Evolutionary conservation across 2,329 filamentous ascomycete genomes (phyloP).

Genomic region (Fusarium clavum): DNA sequence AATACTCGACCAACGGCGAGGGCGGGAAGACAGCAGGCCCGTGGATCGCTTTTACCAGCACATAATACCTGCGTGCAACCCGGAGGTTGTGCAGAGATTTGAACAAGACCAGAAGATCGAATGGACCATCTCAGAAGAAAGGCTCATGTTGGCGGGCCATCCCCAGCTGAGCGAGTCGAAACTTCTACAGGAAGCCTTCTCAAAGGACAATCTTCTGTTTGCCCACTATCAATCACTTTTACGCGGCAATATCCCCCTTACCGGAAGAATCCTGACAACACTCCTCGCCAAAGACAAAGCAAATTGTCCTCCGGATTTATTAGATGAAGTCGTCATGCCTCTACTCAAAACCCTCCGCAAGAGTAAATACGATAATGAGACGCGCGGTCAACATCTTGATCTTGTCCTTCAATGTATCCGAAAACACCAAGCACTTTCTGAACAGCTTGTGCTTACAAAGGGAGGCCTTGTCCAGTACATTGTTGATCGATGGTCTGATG

Average conservation of each 20-base stretch:
- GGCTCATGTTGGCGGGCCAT: conserved; percentile 30
- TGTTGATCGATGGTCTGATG: conserved; percentile 26
- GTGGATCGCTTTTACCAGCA: conserved; percentile 39
- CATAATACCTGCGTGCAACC: conserved; percentile 42
- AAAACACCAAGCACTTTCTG: conserved; percentile 7
- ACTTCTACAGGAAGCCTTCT: conserved; percentile 34
- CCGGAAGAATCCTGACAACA: conserved; percentile 19
- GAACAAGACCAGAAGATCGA: conserved; percentile 21
- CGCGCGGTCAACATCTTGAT: conserved; percentile 26
- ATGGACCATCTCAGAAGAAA: conserved; percentile 32
- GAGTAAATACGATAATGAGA: conserved; percentile 18
- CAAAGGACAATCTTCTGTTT: conserved; percentile 1
- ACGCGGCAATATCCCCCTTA: conserved; percentile 32
- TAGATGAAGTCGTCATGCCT: conserved; percentile 35
- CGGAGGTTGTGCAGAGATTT: conserved; percentile 34
- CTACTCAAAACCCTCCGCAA: conserved; percentile 38
- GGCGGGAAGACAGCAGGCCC: conserved; percentile 33
- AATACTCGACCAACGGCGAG: conserved; percentile 20
- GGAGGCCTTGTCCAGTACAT: conserved; percentile 22
- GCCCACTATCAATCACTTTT: conserved; percentile 20
- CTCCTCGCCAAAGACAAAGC: conserved; percentile 19
- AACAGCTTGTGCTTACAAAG: neutral
- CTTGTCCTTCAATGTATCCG: conserved; percentile 25
- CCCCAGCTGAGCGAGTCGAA: conserved; percentile 27
- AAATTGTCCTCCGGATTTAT: conserved; percentile 33